phyloP scores from a whole-genome alignment of 2,329 filamentous ascomycete species.

The Diaporthe ampelina region DNA sequence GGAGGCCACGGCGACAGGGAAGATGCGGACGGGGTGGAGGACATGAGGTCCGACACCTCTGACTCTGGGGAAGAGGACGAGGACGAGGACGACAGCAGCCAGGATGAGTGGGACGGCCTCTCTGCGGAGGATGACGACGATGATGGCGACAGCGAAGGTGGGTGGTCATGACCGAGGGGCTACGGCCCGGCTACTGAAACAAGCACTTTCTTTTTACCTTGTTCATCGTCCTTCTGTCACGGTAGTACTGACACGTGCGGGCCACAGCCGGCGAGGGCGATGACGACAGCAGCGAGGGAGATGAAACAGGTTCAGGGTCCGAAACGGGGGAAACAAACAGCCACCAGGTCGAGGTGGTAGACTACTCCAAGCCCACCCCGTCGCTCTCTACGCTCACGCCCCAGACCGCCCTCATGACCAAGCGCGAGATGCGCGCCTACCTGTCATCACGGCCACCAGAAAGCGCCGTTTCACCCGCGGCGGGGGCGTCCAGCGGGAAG shows the following conservation, averaged over 20 bases:
- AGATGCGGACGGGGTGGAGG: conserved; percentile 47
- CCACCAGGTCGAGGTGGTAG: conserved; percentile 69
- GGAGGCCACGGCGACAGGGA: conserved; percentile 48
- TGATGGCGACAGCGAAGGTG: conserved; percentile 42
- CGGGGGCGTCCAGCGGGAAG: conserved; percentile 43
- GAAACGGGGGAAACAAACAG: conserved; percentile 42
- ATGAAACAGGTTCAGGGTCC: conserved; percentile 43
- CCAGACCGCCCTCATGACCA: conserved; percentile 64
- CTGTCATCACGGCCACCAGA: conserved; percentile 73
- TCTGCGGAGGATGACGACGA: conserved; percentile 63
- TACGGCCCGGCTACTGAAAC: conserved; percentile 13
- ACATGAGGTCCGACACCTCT: conserved; percentile 40
- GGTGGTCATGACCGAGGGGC: not conserved
- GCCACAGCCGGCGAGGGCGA: conserved; percentile 43
- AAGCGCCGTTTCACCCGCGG: conserved; percentile 40
- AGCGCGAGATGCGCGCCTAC: conserved; percentile 82
- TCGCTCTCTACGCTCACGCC: conserved; percentile 49
- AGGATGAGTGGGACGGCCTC: conserved; percentile 73
- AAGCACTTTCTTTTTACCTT: conserved; percentile 5
- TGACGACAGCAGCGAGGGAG: conserved; percentile 47
- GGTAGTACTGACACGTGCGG: conserved; percentile 25
- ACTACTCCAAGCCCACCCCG: conserved; percentile 63
- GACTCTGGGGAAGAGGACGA: conserved; percentile 43
- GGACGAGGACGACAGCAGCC: conserved; percentile 52
- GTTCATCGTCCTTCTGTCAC: not conserved